Percentiles rank a stretch among this genome's conserved stretches.
phyloP scores from a whole-genome alignment of 306 rosid genomes.

The Boehmeria nivea region DNA sequence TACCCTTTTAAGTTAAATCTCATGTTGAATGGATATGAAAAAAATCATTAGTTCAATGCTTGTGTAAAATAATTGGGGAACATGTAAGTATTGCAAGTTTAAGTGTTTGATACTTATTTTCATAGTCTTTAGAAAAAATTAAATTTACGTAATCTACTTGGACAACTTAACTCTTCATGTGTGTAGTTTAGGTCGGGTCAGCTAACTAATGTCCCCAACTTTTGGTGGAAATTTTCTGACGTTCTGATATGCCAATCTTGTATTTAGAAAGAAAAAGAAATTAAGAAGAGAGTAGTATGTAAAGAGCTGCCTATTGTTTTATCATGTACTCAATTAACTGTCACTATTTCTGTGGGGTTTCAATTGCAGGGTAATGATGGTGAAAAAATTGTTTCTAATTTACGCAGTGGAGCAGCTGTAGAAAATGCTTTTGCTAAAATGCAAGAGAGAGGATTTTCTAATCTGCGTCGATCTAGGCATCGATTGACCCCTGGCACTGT shows the following conservation, averaged over 20 bases:
- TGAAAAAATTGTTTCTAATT: constrained; percentile 46
- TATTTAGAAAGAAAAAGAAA: too few species aligned
- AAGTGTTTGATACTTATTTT: too few species aligned
- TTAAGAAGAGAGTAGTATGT: neutral
- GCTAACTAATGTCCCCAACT: too few species aligned
- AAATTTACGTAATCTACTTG: too few species aligned
- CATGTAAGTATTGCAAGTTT: too few species aligned
- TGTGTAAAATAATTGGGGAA: too few species aligned
- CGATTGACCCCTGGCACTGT: constrained; percentile 80
- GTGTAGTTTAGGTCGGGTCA: too few species aligned
- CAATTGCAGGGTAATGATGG: constrained; percentile 55
- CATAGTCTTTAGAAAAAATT: too few species aligned
- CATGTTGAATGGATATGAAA: too few species aligned
- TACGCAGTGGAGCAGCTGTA: constrained; percentile 70
- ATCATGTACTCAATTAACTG: neutral
- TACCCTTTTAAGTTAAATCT: too few species aligned
- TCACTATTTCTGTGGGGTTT: constrained; percentile 11
- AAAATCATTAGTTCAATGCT: too few species aligned
- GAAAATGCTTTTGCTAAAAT: constrained; percentile 64
- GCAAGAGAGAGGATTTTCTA: constrained; percentile 62
- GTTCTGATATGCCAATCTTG: neutral
- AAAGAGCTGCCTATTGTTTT: neutral
- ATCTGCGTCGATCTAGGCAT: constrained; percentile 58
- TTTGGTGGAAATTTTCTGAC: neutral
- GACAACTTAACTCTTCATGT: too few species aligned